Evolutionary conservation across 2,329 filamentous ascomycete species (phyloP), one percentile per base, ranked within the genome.

Genomic region (Cercospora zeae-maydis): DNA sequence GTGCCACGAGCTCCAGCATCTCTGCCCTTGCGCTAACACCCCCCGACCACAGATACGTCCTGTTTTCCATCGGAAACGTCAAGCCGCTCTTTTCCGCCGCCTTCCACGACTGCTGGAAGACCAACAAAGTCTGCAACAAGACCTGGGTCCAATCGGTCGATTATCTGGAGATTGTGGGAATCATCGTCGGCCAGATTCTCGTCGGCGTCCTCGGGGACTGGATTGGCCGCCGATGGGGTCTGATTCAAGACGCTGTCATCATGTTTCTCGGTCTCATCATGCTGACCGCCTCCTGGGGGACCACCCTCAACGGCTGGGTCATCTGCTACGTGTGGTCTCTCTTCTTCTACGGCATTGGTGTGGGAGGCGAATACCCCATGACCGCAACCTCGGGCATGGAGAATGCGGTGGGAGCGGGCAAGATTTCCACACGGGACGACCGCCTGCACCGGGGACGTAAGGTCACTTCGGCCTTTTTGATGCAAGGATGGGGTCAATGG

Each of bases 401-500:
- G 56, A 74, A 93, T 73, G 89, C 91, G 14, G 89, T 93, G 51
- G 87, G 90, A n/a, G 79, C 91, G 37, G 93, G 93, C 66, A 93
- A 89, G 76, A 80, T 96, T 59, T 97, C 93, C 6, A 96, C 92
- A 63, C 89, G 88, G 66, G 92, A 96, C 59, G 93, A 98, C 76
- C 91, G 93, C 75, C 87, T 98, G 58, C 93, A 98, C 81, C 92
- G 93, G 79, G 93, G 93, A 67, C 91, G 93, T 74, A 96, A 96
- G 78, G 93, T 97, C 75, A 96, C 92, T 69, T 92, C 89, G 77
- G 93, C 93, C 63, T 98, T 98, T 82, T 79, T 98, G 78, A 97
- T 98, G 93, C 93, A 98, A 79, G 93, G 93, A 59, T 98, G 93
- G 93, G 93, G 93, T 69, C 93, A 98, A 78, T 91, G 96, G 76